Conservation (phyloP, 257 asterid species). For the Solanum lignicaule region DNA sequence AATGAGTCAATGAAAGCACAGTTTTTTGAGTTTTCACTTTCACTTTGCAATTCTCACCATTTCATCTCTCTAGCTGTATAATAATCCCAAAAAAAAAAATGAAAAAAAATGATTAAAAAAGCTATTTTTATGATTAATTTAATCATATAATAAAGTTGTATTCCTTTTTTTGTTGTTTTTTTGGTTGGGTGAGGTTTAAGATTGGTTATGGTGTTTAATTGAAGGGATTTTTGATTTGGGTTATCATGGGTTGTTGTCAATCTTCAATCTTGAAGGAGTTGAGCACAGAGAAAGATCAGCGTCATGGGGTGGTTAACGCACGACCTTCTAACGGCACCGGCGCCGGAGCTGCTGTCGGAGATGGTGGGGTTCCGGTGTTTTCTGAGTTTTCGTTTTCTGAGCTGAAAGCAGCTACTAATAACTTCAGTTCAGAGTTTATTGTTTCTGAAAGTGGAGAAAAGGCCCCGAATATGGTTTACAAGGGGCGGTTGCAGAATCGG, state of each 20-base stretch:
- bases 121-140: background rate
- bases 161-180: background rate
- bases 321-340: slow-evolving; percentile 38
- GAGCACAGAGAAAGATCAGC: slow-evolving; percentile 43
- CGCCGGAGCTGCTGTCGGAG: slow-evolving; percentile 32
- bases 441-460: slow-evolving; percentile 96
- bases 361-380: slow-evolving; percentile 32
- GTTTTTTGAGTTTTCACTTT: background rate
- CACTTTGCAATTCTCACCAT: background rate
- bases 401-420: slow-evolving; percentile 73
- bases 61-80: background rate
- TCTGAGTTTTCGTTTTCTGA: slow-evolving; percentile 75
- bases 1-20: background rate
- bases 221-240: slow-evolving; percentile 19
- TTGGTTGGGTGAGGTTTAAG: background rate
- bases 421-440: slow-evolving; percentile 79
- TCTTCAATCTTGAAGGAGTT: slow-evolving; percentile 24
- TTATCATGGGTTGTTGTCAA: slow-evolving; percentile 72
- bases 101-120: background rate
- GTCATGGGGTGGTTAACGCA: slow-evolving; percentile 31
- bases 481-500: slow-evolving; percentile 71
- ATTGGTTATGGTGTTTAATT: slow-evolving; percentile 1
- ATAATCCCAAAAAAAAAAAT: background rate
- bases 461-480: slow-evolving; percentile 83
- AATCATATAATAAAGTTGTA: background rate